These are phyloP conservation scores for Boletus tylopilopsis DNA, from an alignment of 768 basidiomycete species.

Conservation along the genomic window DNA sequence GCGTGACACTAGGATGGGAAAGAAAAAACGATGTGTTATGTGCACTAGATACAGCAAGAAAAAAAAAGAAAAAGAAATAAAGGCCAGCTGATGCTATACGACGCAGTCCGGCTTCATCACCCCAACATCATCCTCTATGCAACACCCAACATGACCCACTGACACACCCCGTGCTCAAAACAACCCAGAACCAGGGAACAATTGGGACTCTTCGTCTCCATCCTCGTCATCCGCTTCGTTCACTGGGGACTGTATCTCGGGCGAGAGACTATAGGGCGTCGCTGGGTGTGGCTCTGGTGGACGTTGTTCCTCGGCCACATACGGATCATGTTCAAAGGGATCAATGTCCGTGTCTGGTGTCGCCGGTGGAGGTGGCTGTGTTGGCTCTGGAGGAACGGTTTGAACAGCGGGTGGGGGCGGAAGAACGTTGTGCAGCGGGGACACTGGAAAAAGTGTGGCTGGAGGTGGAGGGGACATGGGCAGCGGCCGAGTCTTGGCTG, in stretches of 20 bases:
- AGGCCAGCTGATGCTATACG: constrained; percentile 6
- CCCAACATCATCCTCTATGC: constrained; percentile 12
- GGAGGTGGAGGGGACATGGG: constrained; percentile 12
- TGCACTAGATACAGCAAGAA: constrained; percentile 25
- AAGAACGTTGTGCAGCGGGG: constrained; percentile 1
- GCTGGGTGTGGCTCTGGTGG: constrained; percentile 12
- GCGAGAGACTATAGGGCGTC: constrained; percentile 28
- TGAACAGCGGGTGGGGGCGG: constrained; percentile 5
- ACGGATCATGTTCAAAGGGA: constrained; percentile 32
- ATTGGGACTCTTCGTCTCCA: constrained; percentile 32
- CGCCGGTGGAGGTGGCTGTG: constrained; percentile 13
- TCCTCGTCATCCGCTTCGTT: constrained; percentile 23
- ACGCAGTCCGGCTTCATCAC: constrained; percentile 8
- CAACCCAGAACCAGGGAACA: constrained; percentile 43
- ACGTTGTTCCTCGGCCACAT: constrained; percentile 18
- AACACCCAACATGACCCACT: no score
- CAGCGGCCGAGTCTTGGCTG: constrained; percentile 7
- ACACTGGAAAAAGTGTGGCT: constrained; percentile 8
- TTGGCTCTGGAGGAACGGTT: constrained; percentile 11
- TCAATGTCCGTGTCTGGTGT: constrained; percentile 31
- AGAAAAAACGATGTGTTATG: no score
- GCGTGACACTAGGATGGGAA: no score
- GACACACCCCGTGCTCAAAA: no score
- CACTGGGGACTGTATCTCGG: constrained; percentile 14
- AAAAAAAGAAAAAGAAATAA: no score